Conservation (phyloP, 2,329 filamentous ascomycete species). For the Aureobasidium sp. region DNA sequence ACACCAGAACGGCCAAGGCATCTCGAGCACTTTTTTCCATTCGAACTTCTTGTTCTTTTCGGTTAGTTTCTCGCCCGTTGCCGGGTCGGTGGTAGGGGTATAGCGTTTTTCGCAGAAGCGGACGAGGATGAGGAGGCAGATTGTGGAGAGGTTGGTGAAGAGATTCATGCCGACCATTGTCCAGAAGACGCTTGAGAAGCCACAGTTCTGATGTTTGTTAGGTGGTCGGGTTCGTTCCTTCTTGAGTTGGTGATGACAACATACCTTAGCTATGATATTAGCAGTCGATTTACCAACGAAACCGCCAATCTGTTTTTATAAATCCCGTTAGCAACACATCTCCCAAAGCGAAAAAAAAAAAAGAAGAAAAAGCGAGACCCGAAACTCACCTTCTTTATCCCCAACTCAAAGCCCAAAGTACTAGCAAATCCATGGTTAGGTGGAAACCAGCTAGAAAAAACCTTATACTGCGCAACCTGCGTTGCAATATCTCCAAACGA, state of each 20-base stretch:
- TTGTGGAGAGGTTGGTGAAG: conserved; percentile 52
- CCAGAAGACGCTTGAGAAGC: conserved; percentile 59
- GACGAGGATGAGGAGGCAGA: conserved; percentile 51
- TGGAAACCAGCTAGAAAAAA: conserved; percentile 59
- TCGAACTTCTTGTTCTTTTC: conserved; percentile 55
- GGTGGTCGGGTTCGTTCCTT: neutral
- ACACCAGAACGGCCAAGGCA: conserved; percentile 56
- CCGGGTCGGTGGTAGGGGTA: conserved; percentile 43
- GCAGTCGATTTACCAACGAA: conserved; percentile 56
- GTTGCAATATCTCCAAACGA: conserved; percentile 58
- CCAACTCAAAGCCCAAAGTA: conserved; percentile 54
- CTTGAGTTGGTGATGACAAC: neutral
- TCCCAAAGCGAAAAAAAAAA: neutral
- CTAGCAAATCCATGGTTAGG: conserved; percentile 56
- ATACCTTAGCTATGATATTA: conserved; percentile 48
- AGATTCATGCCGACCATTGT: conserved; percentile 57
- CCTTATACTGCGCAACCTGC: conserved; percentile 58
- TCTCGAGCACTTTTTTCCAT: conserved; percentile 46
- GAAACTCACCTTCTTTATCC: conserved; percentile 45
- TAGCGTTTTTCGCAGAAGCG: conserved; percentile 45
- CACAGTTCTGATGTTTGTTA: conserved; percentile 30
- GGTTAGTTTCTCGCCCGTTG: conserved; percentile 53
- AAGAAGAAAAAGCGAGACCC: neutral
- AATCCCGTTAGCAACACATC: neutral
- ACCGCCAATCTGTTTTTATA: conserved; percentile 39